Base-by-base conservation (phyloP, 345 rosid genomes). In the Brassica cretica region DNA sequence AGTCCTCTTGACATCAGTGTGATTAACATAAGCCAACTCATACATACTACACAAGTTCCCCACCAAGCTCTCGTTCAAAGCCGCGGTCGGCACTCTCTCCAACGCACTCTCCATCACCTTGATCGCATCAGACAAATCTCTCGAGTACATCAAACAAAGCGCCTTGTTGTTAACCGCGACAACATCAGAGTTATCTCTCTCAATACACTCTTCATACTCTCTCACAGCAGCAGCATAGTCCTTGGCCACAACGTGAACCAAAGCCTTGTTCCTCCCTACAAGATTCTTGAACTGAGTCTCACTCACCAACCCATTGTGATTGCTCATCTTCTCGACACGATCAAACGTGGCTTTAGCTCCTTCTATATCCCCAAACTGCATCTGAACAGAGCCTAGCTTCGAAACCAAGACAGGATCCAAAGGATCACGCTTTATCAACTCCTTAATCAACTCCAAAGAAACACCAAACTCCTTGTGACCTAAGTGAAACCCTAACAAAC, bases 41-140 rank as follows among this genome's bases (percentile, higher is more conserved):
- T 95, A 95, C 99, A 95, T 95, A 79, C 99, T 95, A 79, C 98
- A 93, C 84, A 95, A 81, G 65, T 95, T 95, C 66, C 87, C 90
- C 81, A 93, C 97, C 76, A 93, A 73, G 14, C 98, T 90, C 87
- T 95, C 99, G 12, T 95, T 87, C 90, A 95, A 73, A 0, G 99
- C 93, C 1, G 85, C 83, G 0, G 92, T 93, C 1, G 99, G 99
- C 7, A 93, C 92, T 73, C 98, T 88, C 83, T 93, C 98, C 2
- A 95, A 84, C 0, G 93, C 90, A 71, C 67, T 93, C 83, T 93
- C 99, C 94, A 95, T 59, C 61, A 90, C 92, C 82, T 95, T 95
- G 30, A 95, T 93, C 0, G 96, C 91, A 82, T 91, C 98, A 0
- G 94, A 84, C 72, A 95, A 72, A 80, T 93, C 97, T 81, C 99